Base-by-base conservation (phyloP, 2,329 filamentous ascomycete genomes). In the Arthrobotrys megalospora region DNA sequence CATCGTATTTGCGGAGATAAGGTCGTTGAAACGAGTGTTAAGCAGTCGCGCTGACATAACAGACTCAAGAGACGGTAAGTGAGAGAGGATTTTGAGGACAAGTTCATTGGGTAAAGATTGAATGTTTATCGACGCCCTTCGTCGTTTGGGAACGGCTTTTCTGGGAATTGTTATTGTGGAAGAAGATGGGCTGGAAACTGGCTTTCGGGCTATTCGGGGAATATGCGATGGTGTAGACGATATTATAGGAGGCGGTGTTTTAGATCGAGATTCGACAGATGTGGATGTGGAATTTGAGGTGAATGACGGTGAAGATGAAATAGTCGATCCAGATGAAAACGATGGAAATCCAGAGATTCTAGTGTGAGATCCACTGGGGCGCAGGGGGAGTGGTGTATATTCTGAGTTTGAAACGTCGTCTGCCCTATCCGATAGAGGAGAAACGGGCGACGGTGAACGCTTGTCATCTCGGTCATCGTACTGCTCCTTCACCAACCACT, bases 271-370 rank as follows among this genome's bases (percentile, higher is more conserved):
- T 60, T 77, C 73, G 34, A 77, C 58, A n/a, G 73, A 77, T 50
- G 73, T 77, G 11, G 66, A 77, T 63, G 73, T 77, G 19, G 73
- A 77, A 58, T 77, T 77, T 0, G 73, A 77, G 21, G 66, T 77
- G 32, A 77, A 63, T 2, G 73, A 77, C 19, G 73, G 73, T 11
- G 73, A 77, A 0, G 73, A 77, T 6, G 73, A 77, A 38, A 77
- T 63, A 8, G 73, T 77, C 6, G 73, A 77, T 11, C 66, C 66
- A 12, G 73, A 77, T 19, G 73, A 77, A 34, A 77, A 77, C 7
- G 73, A 77, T 36, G 73, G 73, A 28, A 71, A 77, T 12, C 73
- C 73, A 38, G 73, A 77, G 12, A 77, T 77, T 6, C 66, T 60
- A 32, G 60, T 52, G 4, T 67, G 43, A 14, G 70, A 24, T 48